phyloP scores from a whole-genome alignment of 2,329 filamentous ascomycete genomes.

The Alternaria incomplexa region DNA sequence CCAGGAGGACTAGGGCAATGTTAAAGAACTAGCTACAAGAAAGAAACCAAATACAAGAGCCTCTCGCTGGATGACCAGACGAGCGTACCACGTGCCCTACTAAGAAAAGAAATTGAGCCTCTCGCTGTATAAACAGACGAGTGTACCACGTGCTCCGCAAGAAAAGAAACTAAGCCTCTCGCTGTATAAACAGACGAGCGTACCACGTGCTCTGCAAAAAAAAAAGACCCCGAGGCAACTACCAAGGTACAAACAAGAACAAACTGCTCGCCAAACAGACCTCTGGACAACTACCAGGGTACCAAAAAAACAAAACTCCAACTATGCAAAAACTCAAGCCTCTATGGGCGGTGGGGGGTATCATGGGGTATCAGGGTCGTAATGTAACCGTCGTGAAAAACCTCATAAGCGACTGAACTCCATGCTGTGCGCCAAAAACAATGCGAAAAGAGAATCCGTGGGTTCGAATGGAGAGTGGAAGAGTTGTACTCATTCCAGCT shows the following conservation, averaged over 20 bases:
- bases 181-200: not conserved
- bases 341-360: constrained; percentile 10
- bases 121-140: not conserved
- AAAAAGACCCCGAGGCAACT: not conserved
- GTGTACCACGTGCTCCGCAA: not conserved
- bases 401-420: constrained; percentile 18
- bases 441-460: not conserved
- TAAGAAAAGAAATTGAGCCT: not conserved
- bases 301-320: not conserved
- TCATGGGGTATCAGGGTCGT: constrained; percentile 22
- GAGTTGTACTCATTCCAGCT: constrained; percentile 28
- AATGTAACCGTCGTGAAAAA: constrained; percentile 10
- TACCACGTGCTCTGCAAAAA: not conserved
- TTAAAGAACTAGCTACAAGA: not conserved
- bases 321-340: constrained; percentile 9
- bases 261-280: not conserved
- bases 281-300: not conserved
- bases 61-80: not conserved
- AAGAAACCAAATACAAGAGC: not conserved
- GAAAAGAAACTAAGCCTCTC: not conserved
- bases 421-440: constrained; percentile 16
- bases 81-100: not conserved
- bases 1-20: not conserved
- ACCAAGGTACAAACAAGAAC: not conserved
- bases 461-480: not conserved